These are phyloP conservation scores for Magnolia sinica DNA, from an alignment of 164 flowering plant genomes.

Conservation along the genomic window DNA sequence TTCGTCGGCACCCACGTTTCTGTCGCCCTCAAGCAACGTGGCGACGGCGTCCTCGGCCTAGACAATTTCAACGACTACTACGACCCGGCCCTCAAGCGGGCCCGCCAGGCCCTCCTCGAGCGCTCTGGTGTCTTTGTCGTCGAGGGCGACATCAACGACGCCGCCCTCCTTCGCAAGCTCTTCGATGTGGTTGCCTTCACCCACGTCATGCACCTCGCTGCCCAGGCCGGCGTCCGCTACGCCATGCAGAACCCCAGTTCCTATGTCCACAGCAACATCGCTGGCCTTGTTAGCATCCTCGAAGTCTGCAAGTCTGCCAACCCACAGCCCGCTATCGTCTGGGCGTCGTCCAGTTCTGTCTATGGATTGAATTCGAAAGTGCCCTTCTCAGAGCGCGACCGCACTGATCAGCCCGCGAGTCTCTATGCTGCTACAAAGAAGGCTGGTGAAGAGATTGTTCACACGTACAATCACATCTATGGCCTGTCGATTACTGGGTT, in stretches of 20 bases:
- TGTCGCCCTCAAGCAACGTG: constrained; percentile 71
- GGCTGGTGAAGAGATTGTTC: constrained; percentile 89
- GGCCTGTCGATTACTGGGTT: constrained; percentile 88
- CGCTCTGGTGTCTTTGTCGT: constrained; percentile 71
- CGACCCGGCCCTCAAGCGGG: constrained; percentile 66
- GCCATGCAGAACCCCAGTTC: constrained; percentile 91
- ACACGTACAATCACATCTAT: constrained; percentile 79
- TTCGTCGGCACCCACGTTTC: constrained; percentile 88
- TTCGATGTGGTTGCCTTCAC: constrained; percentile 79
- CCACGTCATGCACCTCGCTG: constrained; percentile 94
- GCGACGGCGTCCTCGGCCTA: constrained; percentile 85
- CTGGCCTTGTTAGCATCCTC: constrained; percentile 72
- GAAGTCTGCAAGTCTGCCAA: constrained; percentile 79
- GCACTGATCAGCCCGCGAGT: constrained; percentile 95
- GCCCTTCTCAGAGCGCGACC: constrained; percentile 80
- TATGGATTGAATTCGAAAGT: constrained; percentile 84
- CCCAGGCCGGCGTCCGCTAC: constrained; percentile 93
- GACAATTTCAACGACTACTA: constrained; percentile 88
- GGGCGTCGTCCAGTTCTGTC: constrained; percentile 92
- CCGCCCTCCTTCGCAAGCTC: constrained; percentile 52
- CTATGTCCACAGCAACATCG: constrained; percentile 87
- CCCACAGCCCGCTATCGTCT: constrained; percentile 89
- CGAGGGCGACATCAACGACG: constrained; percentile 84
- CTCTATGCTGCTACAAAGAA: constrained; percentile 93
- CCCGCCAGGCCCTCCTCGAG: constrained; percentile 68